These are phyloP conservation scores for Capronia epimyces DNA, from an alignment of 2,329 filamentous ascomycete species.

Conservation along the genomic window DNA sequence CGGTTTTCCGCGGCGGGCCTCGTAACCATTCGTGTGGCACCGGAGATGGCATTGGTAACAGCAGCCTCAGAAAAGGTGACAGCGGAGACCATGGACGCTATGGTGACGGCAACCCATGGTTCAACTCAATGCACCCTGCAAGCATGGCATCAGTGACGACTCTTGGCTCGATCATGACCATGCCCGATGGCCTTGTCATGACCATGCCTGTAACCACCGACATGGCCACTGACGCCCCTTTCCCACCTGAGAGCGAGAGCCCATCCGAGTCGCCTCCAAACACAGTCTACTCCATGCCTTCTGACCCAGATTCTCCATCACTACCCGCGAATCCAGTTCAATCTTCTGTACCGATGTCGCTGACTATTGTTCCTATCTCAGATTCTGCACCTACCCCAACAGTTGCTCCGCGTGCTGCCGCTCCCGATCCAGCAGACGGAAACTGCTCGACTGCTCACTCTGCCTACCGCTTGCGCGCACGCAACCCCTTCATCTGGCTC, in stretches of 20 bases:
- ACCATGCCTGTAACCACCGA: constrained; percentile 2
- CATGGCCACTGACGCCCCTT: background rate
- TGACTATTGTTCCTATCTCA: background rate
- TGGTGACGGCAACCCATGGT: background rate
- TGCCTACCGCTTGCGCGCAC: constrained; percentile 12
- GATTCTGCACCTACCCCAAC: constrained; percentile 1
- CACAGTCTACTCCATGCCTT: background rate
- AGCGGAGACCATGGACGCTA: background rate
- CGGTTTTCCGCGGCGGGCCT: background rate
- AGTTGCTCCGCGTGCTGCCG: background rate
- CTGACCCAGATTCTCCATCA: background rate
- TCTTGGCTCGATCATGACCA: constrained; percentile 4
- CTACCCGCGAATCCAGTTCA: background rate
- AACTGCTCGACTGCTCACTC: constrained; percentile 8
- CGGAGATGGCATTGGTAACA: background rate
- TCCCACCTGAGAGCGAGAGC: background rate
- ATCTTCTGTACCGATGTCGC: background rate
- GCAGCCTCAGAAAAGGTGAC: background rate
- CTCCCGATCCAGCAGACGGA: background rate
- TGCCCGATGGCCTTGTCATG: constrained; percentile 7
- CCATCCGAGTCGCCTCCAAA: background rate
- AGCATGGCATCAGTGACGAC: background rate
- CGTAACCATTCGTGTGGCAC: background rate
- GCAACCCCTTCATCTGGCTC: constrained; percentile 14
- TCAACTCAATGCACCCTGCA: background rate